Conservation (phyloP, 257 asterid genomes). For the Solanum chmielewskii region DNA sequence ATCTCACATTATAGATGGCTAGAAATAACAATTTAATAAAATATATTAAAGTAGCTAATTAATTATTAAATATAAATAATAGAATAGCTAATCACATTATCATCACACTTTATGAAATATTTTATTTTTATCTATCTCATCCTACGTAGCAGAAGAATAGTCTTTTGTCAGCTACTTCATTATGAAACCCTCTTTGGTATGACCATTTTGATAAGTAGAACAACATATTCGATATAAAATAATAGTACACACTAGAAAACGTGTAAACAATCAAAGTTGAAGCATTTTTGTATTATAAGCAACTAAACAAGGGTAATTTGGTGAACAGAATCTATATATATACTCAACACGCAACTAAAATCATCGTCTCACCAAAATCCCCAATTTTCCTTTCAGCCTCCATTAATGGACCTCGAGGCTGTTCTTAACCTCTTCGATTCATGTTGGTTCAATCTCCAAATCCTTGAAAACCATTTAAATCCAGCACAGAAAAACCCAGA, state of each 20-base stretch:
- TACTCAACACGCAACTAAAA: background rate
- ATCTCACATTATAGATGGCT: background rate
- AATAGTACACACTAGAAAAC: background rate
- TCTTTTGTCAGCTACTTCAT: background rate
- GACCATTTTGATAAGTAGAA: background rate
- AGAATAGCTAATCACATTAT: fast-evolving
- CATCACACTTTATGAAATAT: background rate
- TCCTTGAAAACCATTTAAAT: slow-evolving; percentile 4
- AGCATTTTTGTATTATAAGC: slow-evolving; percentile 1
- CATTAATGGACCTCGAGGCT: slow-evolving; percentile 31
- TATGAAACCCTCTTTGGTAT: background rate
- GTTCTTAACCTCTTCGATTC: slow-evolving; percentile 28
- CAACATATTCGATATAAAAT: background rate
- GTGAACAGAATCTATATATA: background rate
- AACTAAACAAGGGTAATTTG: background rate
- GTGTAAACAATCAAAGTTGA: slow-evolving; percentile 12
- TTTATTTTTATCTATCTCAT: background rate
- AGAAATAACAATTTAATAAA: background rate
- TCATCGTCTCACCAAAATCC: background rate
- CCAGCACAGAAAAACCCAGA: background rate
- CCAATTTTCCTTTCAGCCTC: background rate
- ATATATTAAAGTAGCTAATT: background rate
- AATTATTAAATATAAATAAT: background rate
- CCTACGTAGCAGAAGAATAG: background rate
- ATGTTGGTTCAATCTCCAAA: slow-evolving; percentile 26